Evolutionary conservation across 805 yeast species (phyloP), one percentile per base, ranked within the genome.

Genomic region (Komagataella mondaviorum): DNA sequence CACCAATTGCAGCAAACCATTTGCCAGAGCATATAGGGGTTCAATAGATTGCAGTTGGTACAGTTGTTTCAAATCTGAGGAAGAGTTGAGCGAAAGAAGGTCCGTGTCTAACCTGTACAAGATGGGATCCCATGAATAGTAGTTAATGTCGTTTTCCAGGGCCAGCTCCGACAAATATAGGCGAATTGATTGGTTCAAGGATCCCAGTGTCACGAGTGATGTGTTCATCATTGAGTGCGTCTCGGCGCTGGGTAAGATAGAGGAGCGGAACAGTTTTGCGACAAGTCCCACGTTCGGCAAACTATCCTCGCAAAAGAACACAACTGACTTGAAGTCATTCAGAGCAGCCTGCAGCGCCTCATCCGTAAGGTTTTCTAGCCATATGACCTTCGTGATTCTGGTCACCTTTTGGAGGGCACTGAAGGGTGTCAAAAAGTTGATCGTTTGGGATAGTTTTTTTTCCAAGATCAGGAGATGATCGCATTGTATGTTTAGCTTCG

Each of bases 21-120:
- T 64, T 0, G 86, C 77, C 2, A 84, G 58, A 47, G 63, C 57
- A 23, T 76, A 69, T 0, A 81, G 65, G 6, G 78, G 72, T 23
- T 71, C 64, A 2, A 76, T 57, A 1, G 81, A 73, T 43, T 71
- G 64, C 23, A 70, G 60, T 12, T 71, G 62, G 56, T 81, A 78
- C 18, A 73, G 60, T 14, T 30, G 10, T 30, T 30, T 30, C 39
- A 30, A 30, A 2, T 69, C 55, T 7, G n/a, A 14, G 10, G 51
- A 48, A 20, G 51, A 18, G 6, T 52, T 51, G 5, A 56, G 45
- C 10, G 55, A 51, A 6, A 56, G 46, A 3, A 55, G 45, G 46
- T 56, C 58, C 1, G 48, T 4, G 3, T 54, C 56, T 16, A 56
- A 23, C 24, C 52, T 39, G 2, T 61, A 17, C 0, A 62, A 61